These are phyloP conservation scores for Agroathelia rolfsii DNA, from an alignment of 1,284 basidiomycete genomes.

Conservation along the genomic window DNA sequence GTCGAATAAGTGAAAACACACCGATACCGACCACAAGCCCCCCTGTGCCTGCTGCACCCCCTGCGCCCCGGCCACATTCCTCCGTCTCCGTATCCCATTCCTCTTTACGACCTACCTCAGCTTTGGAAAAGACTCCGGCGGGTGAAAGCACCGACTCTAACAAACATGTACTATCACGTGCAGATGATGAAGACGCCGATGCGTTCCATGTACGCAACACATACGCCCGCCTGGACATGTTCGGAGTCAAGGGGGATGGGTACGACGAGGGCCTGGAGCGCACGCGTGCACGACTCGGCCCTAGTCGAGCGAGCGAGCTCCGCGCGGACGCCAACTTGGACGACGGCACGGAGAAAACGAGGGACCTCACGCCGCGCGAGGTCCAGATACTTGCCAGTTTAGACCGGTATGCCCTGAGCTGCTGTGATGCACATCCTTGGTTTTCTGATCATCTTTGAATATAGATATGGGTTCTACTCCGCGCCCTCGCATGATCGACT, in stretches of 20 bases:
- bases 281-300: constrained; percentile 74
- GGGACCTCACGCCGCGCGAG: constrained; percentile 54
- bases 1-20: constrained; percentile 21
- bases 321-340: constrained; percentile 45
- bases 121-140: constrained; percentile 22
- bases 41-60: constrained; percentile 19
- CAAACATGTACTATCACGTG: constrained; percentile 51
- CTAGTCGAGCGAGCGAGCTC: constrained; percentile 47
- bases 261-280: constrained; percentile 87
- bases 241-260: constrained; percentile 86
- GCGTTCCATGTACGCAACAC: constrained; percentile 82
- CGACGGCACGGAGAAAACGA: constrained; percentile 46
- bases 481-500: constrained; percentile 71
- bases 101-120: constrained; percentile 6
- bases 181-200: constrained; percentile 75
- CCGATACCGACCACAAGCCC: constrained; percentile 16
- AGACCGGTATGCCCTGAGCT: constrained; percentile 54
- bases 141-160: constrained; percentile 31
- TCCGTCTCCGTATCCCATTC: constrained; percentile 5
- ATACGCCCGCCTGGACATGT: constrained; percentile 76
- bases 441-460: constrained; percentile 8
- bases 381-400: constrained; percentile 58
- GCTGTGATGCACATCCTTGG: constrained; percentile 7
- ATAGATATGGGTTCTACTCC: constrained; percentile 80
- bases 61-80: constrained; percentile 9